phyloP scores from a whole-genome alignment of 169 alveolate species.

The Babesia gibsoni region DNA sequence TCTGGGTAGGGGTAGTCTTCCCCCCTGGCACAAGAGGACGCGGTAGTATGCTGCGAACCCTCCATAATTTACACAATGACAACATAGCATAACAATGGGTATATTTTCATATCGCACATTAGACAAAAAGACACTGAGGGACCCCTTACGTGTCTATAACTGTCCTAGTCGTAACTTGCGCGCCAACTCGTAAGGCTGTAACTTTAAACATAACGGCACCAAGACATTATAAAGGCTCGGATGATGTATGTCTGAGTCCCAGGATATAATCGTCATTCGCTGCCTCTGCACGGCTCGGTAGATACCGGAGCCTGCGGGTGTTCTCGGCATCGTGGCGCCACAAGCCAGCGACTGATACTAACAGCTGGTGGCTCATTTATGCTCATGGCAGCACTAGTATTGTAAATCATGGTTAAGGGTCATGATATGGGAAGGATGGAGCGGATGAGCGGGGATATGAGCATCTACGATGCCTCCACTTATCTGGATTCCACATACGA shows the following conservation, averaged over 20 bases:
- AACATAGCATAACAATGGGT: not conserved
- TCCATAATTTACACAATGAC: constrained; percentile 13
- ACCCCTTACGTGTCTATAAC: too few relatives aligned
- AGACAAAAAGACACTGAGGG: not conserved
- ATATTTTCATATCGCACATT: constrained; percentile 1
- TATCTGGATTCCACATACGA: constrained; percentile 25
- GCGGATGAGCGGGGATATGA: constrained; percentile 1
- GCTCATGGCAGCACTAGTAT: too few relatives aligned
- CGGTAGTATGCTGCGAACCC: not conserved
- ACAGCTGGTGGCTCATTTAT: too few relatives aligned
- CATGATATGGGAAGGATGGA: not conserved
- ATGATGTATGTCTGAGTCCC: not conserved
- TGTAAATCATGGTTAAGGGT: not conserved
- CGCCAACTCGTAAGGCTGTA: too few relatives aligned
- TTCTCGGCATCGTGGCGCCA: not conserved
- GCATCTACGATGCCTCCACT: constrained; percentile 13
- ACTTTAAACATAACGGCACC: too few relatives aligned
- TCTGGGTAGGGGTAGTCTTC: constrained; percentile 20
- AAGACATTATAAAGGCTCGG: not conserved
- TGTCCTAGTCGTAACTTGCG: too few relatives aligned
- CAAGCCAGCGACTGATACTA: too few relatives aligned
- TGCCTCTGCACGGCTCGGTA: not conserved
- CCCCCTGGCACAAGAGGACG: not conserved
- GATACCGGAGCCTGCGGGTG: not conserved
- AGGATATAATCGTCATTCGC: not conserved